Evolutionary conservation across 2,329 filamentous ascomycete genomes (phyloP).

Genomic region (Colletotrichum sansevieriae): DNA sequence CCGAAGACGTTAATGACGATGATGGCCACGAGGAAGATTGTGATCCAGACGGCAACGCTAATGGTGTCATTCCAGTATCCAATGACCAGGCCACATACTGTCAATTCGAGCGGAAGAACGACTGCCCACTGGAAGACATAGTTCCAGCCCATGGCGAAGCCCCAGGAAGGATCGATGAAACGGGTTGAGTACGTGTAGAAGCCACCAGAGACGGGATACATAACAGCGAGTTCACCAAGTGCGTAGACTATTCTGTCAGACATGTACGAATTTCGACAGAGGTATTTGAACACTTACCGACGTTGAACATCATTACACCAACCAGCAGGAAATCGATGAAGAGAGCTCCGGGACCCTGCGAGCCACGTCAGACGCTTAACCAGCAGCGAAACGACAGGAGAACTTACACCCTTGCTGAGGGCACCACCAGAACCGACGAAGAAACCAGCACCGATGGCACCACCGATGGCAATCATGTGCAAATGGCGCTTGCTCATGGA

Average conservation of each 20-base stretch:
- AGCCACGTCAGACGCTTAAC: neutral
- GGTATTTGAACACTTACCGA: constrained; percentile 44
- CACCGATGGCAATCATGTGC: constrained; percentile 74
- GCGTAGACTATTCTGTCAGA: constrained; percentile 59
- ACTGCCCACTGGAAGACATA: constrained; percentile 64
- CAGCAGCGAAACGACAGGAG: fast-evolving
- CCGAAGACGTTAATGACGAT: constrained; percentile 68
- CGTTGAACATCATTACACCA: constrained; percentile 73
- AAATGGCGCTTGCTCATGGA: constrained; percentile 69
- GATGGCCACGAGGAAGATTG: constrained; percentile 63
- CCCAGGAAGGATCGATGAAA: constrained; percentile 73
- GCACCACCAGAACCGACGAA: constrained; percentile 71
- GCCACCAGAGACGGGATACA: constrained; percentile 73
- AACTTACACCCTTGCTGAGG: constrained; percentile 57
- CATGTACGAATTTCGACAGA: no score
- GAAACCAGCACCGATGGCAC: constrained; percentile 73
- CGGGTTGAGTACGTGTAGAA: constrained; percentile 73
- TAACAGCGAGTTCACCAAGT: constrained; percentile 71
- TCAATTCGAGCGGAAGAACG: constrained; percentile 64
- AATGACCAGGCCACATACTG: constrained; percentile 64
- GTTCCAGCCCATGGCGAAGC: constrained; percentile 67
- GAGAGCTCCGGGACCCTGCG: constrained; percentile 55
- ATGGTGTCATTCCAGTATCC: constrained; percentile 63
- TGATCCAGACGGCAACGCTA: constrained; percentile 65
- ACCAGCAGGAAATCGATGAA: constrained; percentile 67